A percentile compares a stretch with the other conserved stretches of the same genome.
Conservation (phyloP, 345 rosid genomes). For the Carallia pectinifolia region DNA sequence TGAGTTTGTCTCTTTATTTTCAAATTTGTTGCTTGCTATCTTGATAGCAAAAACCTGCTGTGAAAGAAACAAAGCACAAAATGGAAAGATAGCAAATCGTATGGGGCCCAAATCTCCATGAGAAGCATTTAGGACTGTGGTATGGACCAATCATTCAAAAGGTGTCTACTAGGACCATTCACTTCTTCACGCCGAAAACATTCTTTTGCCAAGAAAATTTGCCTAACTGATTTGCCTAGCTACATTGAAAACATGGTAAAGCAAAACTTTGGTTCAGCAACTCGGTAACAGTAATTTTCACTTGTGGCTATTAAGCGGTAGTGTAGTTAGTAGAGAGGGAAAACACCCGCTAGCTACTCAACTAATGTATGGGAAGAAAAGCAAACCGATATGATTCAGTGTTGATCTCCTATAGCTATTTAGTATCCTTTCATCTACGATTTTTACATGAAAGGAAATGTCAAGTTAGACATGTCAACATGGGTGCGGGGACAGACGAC, state of each 20-base stretch:
- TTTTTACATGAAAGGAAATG: no score
- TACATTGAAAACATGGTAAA: background rate
- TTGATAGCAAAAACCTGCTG: background rate
- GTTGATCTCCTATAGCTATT: no score
- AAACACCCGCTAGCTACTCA: no score
- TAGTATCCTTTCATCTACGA: no score
- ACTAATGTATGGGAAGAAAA: no score
- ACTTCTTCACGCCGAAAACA: background rate
- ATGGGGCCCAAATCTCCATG: constrained; percentile 2
- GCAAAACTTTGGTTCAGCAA: background rate
- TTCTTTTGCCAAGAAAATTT: background rate
- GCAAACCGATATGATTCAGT: no score
- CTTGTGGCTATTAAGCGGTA: no score
- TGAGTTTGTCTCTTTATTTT: background rate
- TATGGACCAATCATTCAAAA: background rate
- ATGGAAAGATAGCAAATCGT: background rate
- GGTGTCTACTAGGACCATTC: no score
- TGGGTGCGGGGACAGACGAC: no score
- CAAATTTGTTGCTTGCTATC: no score
- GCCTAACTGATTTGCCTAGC: background rate
- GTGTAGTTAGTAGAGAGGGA: no score
- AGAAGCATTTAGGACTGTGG: background rate
- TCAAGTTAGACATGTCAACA: no score
- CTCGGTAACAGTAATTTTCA: background rate
- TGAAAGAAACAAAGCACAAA: background rate